A percentile compares a stretch with the other conserved stretches of the same genome.
phyloP scores from a whole-genome alignment of 139 green algal species.

The Tetradesmus lagerheimii region DNA sequence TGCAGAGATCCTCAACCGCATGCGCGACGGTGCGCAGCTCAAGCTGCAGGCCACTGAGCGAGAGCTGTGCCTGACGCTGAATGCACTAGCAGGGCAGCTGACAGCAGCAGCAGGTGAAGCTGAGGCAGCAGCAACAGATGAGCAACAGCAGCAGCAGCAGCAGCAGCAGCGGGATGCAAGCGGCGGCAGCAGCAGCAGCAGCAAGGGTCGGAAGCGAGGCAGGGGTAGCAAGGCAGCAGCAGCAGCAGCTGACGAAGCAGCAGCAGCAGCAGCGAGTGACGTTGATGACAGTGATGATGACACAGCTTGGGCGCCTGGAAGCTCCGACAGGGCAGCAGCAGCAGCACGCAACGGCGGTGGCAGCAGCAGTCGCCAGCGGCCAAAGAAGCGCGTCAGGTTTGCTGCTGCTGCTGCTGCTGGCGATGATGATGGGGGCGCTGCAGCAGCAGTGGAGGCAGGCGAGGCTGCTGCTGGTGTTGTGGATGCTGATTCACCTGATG shows the following conservation, averaged over 20 bases:
- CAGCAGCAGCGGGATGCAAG: not conserved
- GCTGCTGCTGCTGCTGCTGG: slow-evolving; percentile 44
- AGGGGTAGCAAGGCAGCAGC: not conserved
- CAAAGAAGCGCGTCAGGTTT: slow-evolving; percentile 24
- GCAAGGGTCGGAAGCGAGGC: not conserved
- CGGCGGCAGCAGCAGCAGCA: not conserved
- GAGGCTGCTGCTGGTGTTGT: not conserved
- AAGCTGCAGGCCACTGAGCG: slow-evolving; percentile 75
- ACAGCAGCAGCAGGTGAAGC: slow-evolving; percentile 39
- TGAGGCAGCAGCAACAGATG: not conserved
- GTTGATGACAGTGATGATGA: slow-evolving; percentile 3
- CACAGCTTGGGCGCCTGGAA: not conserved
- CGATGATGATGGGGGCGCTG: not conserved
- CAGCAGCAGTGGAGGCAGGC: not conserved
- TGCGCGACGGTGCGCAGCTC: slow-evolving; percentile 65
- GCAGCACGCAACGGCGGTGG: not conserved
- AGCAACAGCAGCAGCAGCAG: not conserved
- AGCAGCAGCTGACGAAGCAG: not conserved
- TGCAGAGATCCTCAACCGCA: slow-evolving; percentile 69
- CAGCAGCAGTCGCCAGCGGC: not conserved
- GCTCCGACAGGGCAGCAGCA: not conserved
- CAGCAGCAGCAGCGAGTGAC: slow-evolving; percentile 18
- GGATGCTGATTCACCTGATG: not conserved
- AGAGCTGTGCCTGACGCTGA: slow-evolving; percentile 72
- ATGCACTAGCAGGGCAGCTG: slow-evolving; percentile 61